Percentiles rank a stretch among this genome's conserved stretches.
These are phyloP conservation scores for Colletotrichum abscissum DNA, from an alignment of 2,329 filamentous ascomycete species.

Conservation along the genomic window DNA sequence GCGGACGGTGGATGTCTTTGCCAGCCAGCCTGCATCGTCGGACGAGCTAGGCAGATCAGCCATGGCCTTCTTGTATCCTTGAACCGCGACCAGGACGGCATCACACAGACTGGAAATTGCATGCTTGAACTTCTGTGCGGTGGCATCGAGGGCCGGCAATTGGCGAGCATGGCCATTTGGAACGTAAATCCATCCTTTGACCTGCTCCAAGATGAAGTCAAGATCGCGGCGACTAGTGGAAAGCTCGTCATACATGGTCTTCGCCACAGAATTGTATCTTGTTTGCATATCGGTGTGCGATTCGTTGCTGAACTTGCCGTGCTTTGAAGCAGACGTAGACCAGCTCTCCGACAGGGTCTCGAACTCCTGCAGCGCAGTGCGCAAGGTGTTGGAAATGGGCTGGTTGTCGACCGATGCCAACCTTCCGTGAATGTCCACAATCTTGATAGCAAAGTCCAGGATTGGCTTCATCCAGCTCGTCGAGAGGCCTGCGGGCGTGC, in stretches of 20 bases:
- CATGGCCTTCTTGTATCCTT: slow-evolving; percentile 72
- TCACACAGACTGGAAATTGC: slow-evolving; percentile 75
- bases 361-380: slow-evolving; percentile 62
- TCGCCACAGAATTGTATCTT: neutral
- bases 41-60: slow-evolving; percentile 64
- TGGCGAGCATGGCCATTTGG: neutral
- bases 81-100: slow-evolving; percentile 81
- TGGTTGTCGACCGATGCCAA: slow-evolving; percentile 66
- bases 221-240: slow-evolving; percentile 57
- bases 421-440: slow-evolving; percentile 75
- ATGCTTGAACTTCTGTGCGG: slow-evolving; percentile 61
- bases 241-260: neutral
- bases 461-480: slow-evolving; percentile 75
- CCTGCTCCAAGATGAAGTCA: slow-evolving; percentile 73
- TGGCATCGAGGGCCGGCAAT: neutral
- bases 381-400: slow-evolving; percentile 56
- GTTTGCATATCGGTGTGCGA: slow-evolving; percentile 51
- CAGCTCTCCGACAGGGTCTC: slow-evolving; percentile 54
- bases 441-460: slow-evolving; percentile 69
- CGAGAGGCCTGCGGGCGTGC: slow-evolving; percentile 43
- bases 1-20: slow-evolving; percentile 28
- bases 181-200: slow-evolving; percentile 67
- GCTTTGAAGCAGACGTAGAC: slow-evolving; percentile 58
- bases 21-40: slow-evolving; percentile 69
- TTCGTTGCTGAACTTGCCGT: slow-evolving; percentile 61